phyloP scores from a whole-genome alignment of 495 filamentous ascomycete species.

The Aspergillus bridgeri region DNA sequence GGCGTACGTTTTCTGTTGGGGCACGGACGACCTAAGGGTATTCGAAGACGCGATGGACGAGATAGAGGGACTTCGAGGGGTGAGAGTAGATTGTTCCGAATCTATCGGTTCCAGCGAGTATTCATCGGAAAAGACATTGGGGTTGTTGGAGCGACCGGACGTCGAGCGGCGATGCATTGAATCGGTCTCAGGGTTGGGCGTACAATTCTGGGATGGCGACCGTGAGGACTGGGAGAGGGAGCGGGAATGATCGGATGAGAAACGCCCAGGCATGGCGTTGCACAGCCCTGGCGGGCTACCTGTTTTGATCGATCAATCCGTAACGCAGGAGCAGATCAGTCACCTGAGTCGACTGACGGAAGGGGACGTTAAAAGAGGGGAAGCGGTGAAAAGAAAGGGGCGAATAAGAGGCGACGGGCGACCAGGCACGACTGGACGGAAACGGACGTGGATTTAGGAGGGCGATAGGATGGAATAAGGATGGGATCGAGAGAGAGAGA shows the following conservation, averaged over 20 bases:
- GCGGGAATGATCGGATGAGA: slow-evolving; percentile 43
- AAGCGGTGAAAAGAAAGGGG: slow-evolving; percentile 10
- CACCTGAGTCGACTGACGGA: slow-evolving; percentile 17
- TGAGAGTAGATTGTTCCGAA: slow-evolving; percentile 32
- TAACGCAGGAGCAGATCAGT: slow-evolving; percentile 11
- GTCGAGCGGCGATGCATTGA: slow-evolving; percentile 33
- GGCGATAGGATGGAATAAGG: slow-evolving; percentile 8
- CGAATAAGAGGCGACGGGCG: background rate
- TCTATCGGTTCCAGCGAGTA: slow-evolving; percentile 47
- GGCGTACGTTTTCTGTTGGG: slow-evolving; percentile 25
- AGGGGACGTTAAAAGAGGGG: slow-evolving; percentile 7
- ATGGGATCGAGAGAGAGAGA: slow-evolving; percentile 4
- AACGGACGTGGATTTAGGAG: background rate
- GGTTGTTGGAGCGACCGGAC: slow-evolving; percentile 38
- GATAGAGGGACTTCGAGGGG: slow-evolving; percentile 29
- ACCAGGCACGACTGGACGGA: background rate
- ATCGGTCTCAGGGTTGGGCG: slow-evolving; percentile 27
- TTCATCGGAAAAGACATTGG: slow-evolving; percentile 54
- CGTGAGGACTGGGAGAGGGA: slow-evolving; percentile 39
- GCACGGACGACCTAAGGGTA: slow-evolving; percentile 31
- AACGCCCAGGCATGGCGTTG: slow-evolving; percentile 45
- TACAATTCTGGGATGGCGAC: slow-evolving; percentile 22
- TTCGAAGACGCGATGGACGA: slow-evolving; percentile 36
- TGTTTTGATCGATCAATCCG: slow-evolving; percentile 22
- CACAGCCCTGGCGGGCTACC: slow-evolving; percentile 46